Evolutionary conservation across 1,139 yeast genomes (phyloP), one percentile per base, ranked within the genome.

Genomic region (Wickerhamomyces sp.): DNA sequence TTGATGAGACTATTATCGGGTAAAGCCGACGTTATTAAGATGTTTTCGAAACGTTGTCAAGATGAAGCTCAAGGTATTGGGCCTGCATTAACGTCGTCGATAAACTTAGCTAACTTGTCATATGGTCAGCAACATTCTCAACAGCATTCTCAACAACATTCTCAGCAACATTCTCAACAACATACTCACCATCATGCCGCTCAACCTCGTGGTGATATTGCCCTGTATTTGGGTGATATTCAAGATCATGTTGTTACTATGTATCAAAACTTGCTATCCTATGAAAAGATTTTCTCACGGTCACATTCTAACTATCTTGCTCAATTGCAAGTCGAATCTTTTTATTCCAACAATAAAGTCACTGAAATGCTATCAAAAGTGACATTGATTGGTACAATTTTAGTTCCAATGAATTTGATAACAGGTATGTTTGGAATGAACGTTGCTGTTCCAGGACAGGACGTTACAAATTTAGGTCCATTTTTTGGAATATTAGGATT

Each of bases 351-450:
- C 60, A 83, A 87, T 57, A 78, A 81, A 52, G 88, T 87, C 29
- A 88, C 96, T 1, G 84, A 80, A 52, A 84, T 90, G 74, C 72
- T 92, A 46, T 87, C 96, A 24, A 85, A 86, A 58, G 95, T 90
- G 17, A 90, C 97, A 0, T 61, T 92, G 42, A 69, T 92, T 37
- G 97, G 97, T 74, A 90, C 97, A 0, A 74, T 90, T 54, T 69
- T 92, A 34, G 84, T 92, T 48, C 97, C 97, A 9, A 74, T 90
- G 71, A 92, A 90, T 59, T 68, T 92, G 48, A 74, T 92, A 28
- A 89, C 97, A 1, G 97, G 97, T 60, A 61, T 90, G 46, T 92
- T 90, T 63, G 97, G 98, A 54, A 92, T 92, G 98, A 92, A 92
- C 61, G 97, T 92, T 15, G 63, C 56, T 16, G 89, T 90, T 17